Base-by-base conservation (phyloP, 331 rosid genomes). In the Malus hybrid region DNA sequence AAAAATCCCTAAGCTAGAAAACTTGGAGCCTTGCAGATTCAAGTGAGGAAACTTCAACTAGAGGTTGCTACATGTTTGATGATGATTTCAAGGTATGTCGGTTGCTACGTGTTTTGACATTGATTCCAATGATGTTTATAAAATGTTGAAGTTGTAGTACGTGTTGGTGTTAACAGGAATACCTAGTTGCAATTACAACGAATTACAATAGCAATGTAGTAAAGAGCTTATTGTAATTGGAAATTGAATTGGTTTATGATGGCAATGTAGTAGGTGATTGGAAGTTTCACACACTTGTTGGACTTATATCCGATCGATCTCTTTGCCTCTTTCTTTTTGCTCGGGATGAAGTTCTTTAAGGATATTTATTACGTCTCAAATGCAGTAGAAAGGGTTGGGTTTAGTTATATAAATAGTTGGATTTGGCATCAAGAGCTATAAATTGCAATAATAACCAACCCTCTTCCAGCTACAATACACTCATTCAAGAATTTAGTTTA, bases 271-370 rank as follows among this genome's bases (percentile, higher is more conserved):
- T 91, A 89, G 0, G 10, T 5, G 12, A 77, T 63, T 0, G 87
- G 93, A 8, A 26, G 84, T 10, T 19, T 53, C 3, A 83, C 83
- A 1, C 90, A 78, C 69, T 86, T 79, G 2, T 83, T 66, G 0
- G 90, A 86, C n/a, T 89, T 86, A 33, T 58, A 83, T 0, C 81
- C 74, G 6, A 89, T 83, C 0, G 85, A 85, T 24, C 32, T 48
- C 93, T 87, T 89, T 0, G 88, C 82, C 7, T 85, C 86, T 33
- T 5, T 81, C 79, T 7, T 24, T 69, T 0, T 44, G 63, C 0
- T 53, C 65, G 0, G 64, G 63, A 1, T 28, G 13, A 0, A 82
- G 2, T 55, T 34, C 0, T 58, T 64, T 0, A 87, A 33, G 36
- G 42, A 7, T 36, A 36, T 36, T 7, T 36, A 8, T 36, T 8